phyloP scores from a whole-genome alignment of 441 rosid species.

The Jatropha podagrica region DNA sequence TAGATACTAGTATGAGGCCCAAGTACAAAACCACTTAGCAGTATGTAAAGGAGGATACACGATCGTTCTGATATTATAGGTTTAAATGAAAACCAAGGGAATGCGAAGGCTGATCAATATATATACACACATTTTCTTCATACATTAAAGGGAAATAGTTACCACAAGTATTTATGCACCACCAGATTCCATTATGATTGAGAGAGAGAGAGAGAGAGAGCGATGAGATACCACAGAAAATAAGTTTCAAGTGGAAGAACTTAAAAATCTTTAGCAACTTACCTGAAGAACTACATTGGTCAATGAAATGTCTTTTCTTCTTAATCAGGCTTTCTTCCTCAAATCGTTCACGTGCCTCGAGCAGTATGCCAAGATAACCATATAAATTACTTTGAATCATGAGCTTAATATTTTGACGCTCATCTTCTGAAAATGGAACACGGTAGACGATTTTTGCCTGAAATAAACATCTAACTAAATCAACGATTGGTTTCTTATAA shows the following conservation, averaged over 20 bases:
- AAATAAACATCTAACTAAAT: slow-evolving; percentile 22
- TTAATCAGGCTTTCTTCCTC: slow-evolving; percentile 62
- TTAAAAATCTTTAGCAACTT: slow-evolving; percentile 11
- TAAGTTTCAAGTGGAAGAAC: slow-evolving; percentile 4
- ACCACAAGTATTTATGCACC: background rate
- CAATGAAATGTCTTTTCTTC: slow-evolving; percentile 35
- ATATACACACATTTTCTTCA: background rate
- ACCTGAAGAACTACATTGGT: slow-evolving; percentile 51
- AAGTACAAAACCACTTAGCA: background rate
- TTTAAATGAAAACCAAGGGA: too few relatives aligned
- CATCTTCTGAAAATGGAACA: slow-evolving; percentile 81
- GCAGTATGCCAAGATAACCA: slow-evolving; percentile 80
- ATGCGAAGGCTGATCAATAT: background rate
- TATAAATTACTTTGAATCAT: slow-evolving; percentile 83
- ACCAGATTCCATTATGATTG: background rate
- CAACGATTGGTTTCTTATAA: background rate
- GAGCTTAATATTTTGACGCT: slow-evolving; percentile 68
- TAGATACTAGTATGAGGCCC: background rate
- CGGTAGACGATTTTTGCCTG: slow-evolving; percentile 89
- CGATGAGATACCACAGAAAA: slow-evolving; percentile 30
- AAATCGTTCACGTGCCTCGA: slow-evolving; percentile 77
- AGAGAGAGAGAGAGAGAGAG: slow-evolving; percentile 10
- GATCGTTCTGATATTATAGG: too few relatives aligned
- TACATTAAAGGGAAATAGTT: background rate
- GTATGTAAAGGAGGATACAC: background rate